Conservation (phyloP, 495 filamentous ascomycete genomes). For the Penicillium dipodomyicola region DNA sequence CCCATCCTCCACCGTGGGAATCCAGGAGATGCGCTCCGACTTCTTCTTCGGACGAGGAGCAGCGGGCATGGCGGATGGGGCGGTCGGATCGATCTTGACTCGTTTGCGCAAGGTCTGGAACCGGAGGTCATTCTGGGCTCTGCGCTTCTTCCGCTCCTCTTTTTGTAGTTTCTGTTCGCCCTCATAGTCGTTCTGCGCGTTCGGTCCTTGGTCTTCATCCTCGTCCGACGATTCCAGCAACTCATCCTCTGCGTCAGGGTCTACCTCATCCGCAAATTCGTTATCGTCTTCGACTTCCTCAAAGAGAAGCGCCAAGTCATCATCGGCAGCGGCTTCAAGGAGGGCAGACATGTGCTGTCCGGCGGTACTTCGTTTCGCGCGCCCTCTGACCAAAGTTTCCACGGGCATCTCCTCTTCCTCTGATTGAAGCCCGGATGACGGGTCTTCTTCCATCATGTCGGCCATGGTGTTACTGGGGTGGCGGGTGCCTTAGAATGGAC, state of each 20-base stretch:
- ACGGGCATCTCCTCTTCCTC: slow-evolving; percentile 46
- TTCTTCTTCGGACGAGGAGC: slow-evolving; percentile 81
- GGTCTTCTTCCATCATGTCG: slow-evolving; percentile 33
- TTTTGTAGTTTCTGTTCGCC: slow-evolving; percentile 67
- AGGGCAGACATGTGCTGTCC: slow-evolving; percentile 81
- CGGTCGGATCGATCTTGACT: slow-evolving; percentile 63
- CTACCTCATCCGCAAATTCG: slow-evolving; percentile 67
- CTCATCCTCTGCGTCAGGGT: slow-evolving; percentile 70
- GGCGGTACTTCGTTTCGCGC: slow-evolving; percentile 78
- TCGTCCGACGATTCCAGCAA: slow-evolving; percentile 81
- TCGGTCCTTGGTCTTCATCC: slow-evolving; percentile 67
- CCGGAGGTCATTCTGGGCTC: slow-evolving; percentile 57
- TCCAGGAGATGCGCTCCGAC: slow-evolving; percentile 85
- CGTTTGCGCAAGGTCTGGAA: slow-evolving; percentile 54
- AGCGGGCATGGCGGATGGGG: slow-evolving; percentile 43
- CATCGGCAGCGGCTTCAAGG: slow-evolving; percentile 71
- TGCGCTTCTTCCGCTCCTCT: slow-evolving; percentile 72
- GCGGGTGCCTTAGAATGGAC: slow-evolving; percentile 1
- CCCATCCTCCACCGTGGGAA: slow-evolving; percentile 74
- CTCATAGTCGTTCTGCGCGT: slow-evolving; percentile 55
- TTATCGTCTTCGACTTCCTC: slow-evolving; percentile 84
- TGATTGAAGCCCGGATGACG: slow-evolving; percentile 28
- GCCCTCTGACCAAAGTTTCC: slow-evolving; percentile 74
- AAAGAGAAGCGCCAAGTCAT: slow-evolving; percentile 78
- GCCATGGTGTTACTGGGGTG: slow-evolving; percentile 16